Base-by-base conservation (phyloP, 352 stramenopile species). In the Pythium periplocum region DNA sequence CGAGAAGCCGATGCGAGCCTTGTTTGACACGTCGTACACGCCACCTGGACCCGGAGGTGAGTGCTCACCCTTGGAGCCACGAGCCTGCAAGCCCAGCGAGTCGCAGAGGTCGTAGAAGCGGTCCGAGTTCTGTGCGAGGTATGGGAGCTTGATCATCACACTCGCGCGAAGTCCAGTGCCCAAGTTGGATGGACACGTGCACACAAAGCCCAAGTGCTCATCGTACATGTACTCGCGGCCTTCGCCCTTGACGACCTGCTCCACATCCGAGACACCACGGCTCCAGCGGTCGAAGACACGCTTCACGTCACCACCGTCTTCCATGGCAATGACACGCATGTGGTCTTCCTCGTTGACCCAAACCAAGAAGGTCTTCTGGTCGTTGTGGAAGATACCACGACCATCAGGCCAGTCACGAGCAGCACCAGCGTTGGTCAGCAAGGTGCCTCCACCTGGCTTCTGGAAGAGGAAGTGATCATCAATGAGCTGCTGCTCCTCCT, bases 21-120 rank as follows among this genome's bases (percentile, higher is more conserved):
- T 93, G 79, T 98, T 98, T 4, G 90, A 97, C 56, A 98, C 83
- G 53, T 98, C 93, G 68, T 90, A 98, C 51, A 97, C 88, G 39
- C 90, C 87, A 26, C 83, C 87, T 2, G 76, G 58, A n/a, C 79
- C 73, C 12, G 82, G 82, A 37, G 17, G 17, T 26, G 75, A 93
- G 66, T 95, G 87, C 57, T 96, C 85, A 35, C 87, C 87, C 31
- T 75, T 75, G n/a, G 79, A 88, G 32, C 86, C 87, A 44, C 86
- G 79, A 33, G 86, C 71, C 65, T 96, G 85, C 12, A 95, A 68
- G 2, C 85, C 80, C 7, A 90, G 66, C 45, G 92, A 78, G 6
- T 87, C 71, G 45, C 83, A 91, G 3, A 91, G 55, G 4, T 86
- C 62, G 41, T 93, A 75, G 36, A 91, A 76, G 1, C 75, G 67